Evolutionary conservation across 345 rosid genomes (phyloP).

Genomic region (Balakata baccata): DNA sequence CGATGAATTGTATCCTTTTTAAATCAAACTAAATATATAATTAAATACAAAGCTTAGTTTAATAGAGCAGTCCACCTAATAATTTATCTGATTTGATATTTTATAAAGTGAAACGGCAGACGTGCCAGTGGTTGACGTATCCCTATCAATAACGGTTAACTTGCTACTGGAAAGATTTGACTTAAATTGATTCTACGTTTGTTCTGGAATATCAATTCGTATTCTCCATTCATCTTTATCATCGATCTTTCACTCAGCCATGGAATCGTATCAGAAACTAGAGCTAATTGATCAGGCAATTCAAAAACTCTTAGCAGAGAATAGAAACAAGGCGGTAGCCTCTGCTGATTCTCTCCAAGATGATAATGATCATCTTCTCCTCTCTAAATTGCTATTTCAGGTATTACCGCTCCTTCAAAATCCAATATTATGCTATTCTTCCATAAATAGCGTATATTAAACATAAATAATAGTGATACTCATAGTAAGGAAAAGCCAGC

Average conservation of each 20-base stretch:
- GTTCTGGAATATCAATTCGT: not conserved
- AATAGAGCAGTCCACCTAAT: no score
- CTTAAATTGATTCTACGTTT: not conserved
- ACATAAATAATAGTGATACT: no score
- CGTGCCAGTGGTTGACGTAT: not conserved
- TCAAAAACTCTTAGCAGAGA: conserved; percentile 48
- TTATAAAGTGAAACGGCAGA: no score
- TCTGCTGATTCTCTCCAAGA: not conserved
- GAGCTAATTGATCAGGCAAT: conserved; percentile 46
- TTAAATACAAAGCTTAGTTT: no score
- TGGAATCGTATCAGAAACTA: conserved; percentile 43
- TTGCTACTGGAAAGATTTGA: not conserved
- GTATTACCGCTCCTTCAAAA: conserved; percentile 20
- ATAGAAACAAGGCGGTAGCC: conserved; percentile 30
- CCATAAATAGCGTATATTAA: not conserved
- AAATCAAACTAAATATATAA: no score
- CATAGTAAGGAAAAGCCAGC: not conserved
- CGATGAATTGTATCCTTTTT: no score
- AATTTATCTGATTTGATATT: no score
- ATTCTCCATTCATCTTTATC: not conserved
- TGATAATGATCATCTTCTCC: conserved; percentile 47
- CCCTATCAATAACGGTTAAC: not conserved
- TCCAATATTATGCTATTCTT: not conserved
- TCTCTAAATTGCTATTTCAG: conserved; percentile 60
- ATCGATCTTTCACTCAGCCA: not conserved